Conservation (phyloP, 805 yeast species). For the Sugiyamaella chiloensis region DNA sequence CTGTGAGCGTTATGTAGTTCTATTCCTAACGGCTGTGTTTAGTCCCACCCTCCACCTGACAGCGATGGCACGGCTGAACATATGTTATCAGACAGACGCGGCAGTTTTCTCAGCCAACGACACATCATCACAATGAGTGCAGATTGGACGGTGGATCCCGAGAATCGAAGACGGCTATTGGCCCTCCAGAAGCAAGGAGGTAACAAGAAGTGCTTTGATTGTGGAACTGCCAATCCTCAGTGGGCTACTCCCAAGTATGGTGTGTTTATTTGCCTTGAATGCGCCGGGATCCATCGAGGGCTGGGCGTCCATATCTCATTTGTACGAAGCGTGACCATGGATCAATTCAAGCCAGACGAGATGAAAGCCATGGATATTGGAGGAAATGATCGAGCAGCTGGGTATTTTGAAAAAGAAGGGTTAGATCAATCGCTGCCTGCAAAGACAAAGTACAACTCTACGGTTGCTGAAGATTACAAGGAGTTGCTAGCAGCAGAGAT, state of each 20-base stretch:
- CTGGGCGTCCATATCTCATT: conserved; percentile 95
- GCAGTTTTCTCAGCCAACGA: conserved; percentile 1
- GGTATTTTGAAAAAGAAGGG: conserved; percentile 70
- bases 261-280: conserved; percentile 92
- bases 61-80: not conserved
- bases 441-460: conserved; percentile 76
- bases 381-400: conserved; percentile 75
- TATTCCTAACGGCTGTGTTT: too few relatives aligned
- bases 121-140: conserved; percentile 28
- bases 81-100: not conserved
- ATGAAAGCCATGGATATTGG: conserved; percentile 88
- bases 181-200: conserved; percentile 77
- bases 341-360: conserved; percentile 94
- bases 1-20: too few relatives aligned
- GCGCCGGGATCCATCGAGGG: conserved; percentile 93
- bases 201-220: conserved; percentile 89
- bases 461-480: conserved; percentile 93
- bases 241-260: conserved; percentile 99
- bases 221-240: conserved; percentile 94
- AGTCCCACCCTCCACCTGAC: too few relatives aligned
- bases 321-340: conserved; percentile 97
- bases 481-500: conserved; percentile 70
- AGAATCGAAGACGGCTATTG: conserved; percentile 62
- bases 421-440: conserved; percentile 62
- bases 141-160: conserved; percentile 91